Conservation (phyloP, 1,284 basidiomycete species). For the Sporisorium exsertum region DNA sequence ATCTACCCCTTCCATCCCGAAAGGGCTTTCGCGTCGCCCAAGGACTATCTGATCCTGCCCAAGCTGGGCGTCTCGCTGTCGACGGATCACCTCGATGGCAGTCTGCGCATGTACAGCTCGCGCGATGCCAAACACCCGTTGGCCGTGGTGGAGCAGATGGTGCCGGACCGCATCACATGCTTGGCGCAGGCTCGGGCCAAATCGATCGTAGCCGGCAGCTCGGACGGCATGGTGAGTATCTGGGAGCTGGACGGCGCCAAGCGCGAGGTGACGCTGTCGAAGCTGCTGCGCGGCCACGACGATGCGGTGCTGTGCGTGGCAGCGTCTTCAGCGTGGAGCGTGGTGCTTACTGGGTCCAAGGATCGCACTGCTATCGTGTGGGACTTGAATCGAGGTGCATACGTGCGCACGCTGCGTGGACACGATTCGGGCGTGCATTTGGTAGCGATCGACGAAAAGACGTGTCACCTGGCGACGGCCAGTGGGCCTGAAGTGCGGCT, state of each 20-base stretch:
- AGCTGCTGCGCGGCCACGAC: constrained; percentile 79
- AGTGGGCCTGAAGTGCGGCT: constrained; percentile 77
- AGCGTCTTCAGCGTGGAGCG: constrained; percentile 83
- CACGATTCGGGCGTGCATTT: constrained; percentile 75
- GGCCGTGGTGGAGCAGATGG: constrained; percentile 72
- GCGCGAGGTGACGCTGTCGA: constrained; percentile 38
- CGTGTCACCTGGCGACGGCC: constrained; percentile 84
- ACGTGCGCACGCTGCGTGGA: constrained; percentile 57
- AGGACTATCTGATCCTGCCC: constrained; percentile 76
- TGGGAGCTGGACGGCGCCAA: constrained; percentile 50
- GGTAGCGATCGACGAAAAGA: constrained; percentile 84
- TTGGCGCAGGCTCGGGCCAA: constrained; percentile 81
- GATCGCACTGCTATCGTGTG: constrained; percentile 88
- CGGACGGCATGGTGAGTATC: constrained; percentile 50
- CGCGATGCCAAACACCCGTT: constrained; percentile 72
- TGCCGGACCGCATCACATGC: constrained; percentile 70
- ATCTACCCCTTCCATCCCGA: constrained; percentile 75
- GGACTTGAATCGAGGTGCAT: constrained; percentile 80
- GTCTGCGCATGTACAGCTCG: constrained; percentile 73
- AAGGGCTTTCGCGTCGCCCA: constrained; percentile 76
- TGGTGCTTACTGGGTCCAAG: constrained; percentile 84
- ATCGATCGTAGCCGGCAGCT: constrained; percentile 78
- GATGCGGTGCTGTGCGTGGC: constrained; percentile 79
- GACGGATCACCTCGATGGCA: constrained; percentile 75
- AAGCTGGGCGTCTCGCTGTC: constrained; percentile 75